phyloP scores from a whole-genome alignment of 1,284 basidiomycete species.

The Trichosporon asahii region DNA sequence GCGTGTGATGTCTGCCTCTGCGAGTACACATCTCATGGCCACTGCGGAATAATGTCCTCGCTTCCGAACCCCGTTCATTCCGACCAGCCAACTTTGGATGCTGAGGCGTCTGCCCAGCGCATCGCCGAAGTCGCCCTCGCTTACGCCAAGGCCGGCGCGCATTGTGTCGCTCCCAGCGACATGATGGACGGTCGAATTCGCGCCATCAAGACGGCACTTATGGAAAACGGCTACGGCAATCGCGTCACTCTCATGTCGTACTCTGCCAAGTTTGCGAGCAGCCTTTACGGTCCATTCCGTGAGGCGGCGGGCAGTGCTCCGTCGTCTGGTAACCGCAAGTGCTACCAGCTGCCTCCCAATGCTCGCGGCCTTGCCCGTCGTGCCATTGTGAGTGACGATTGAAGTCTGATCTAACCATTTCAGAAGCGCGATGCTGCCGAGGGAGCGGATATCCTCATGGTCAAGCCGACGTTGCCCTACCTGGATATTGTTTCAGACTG shows the following conservation, averaged over 20 bases:
- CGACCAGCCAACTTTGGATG: conserved; percentile 54
- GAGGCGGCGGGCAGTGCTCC: conserved; percentile 95
- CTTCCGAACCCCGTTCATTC: conserved; percentile 44
- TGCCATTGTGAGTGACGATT: conserved; percentile 64
- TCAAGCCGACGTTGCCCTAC: conserved; percentile 94
- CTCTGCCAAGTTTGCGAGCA: conserved; percentile 96
- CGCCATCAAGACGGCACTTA: conserved; percentile 79
- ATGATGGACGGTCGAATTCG: conserved; percentile 99
- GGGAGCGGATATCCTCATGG: conserved; percentile 98
- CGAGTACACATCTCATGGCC: conserved; percentile 98
- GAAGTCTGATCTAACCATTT: background rate
- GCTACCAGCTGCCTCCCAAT: conserved; percentile 90
- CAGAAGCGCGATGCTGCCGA: conserved; percentile 86
- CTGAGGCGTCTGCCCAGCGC: conserved; percentile 70
- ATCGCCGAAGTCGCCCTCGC: conserved; percentile 88
- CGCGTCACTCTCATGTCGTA: conserved; percentile 93
- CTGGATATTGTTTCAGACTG: conserved; percentile 94
- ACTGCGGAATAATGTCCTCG: conserved; percentile 75
- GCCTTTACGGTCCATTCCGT: conserved; percentile 95
- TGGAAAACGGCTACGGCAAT: conserved; percentile 78
- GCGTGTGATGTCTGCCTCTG: conserved; percentile 97
- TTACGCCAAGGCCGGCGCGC: conserved; percentile 91
- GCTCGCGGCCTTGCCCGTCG: conserved; percentile 87
- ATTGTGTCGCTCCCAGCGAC: conserved; percentile 97
- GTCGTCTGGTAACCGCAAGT: conserved; percentile 90